Conservation (phyloP, 768 basidiomycete species). For the Mrakia gelida region DNA sequence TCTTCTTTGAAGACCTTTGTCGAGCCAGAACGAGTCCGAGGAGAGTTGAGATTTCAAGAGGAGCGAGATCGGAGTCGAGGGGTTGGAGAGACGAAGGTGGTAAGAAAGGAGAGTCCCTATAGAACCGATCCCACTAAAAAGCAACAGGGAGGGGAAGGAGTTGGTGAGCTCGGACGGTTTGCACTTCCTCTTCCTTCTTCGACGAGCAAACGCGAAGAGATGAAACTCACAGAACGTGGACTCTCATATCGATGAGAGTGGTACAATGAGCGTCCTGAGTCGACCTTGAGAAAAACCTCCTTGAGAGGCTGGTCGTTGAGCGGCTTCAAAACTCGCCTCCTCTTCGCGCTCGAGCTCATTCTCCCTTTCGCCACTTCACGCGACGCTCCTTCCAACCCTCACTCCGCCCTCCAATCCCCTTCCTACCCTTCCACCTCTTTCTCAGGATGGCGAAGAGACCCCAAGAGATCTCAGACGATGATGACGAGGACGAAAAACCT, state of each 20-base stretch:
- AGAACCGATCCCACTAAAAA: constrained; percentile 81
- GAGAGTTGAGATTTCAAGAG: constrained; percentile 54
- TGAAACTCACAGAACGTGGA: background rate
- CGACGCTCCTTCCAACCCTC: background rate
- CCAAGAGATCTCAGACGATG: background rate
- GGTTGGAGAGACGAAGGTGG: constrained; percentile 64
- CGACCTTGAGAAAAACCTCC: too few species aligned
- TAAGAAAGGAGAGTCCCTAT: constrained; percentile 77
- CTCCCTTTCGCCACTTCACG: background rate
- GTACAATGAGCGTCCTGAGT: background rate
- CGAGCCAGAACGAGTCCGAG: background rate
- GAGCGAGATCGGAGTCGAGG: constrained; percentile 56
- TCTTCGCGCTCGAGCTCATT: background rate
- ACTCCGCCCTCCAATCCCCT: background rate
- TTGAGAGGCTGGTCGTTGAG: too few species aligned
- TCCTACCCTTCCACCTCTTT: background rate
- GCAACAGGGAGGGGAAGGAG: constrained; percentile 3
- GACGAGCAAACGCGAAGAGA: background rate
- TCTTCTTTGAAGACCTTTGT: background rate
- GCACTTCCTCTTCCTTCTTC: background rate
- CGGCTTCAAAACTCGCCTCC: background rate
- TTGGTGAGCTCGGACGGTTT: background rate
- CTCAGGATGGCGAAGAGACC: constrained; percentile 14
- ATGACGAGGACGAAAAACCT: background rate
- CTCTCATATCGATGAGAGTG: background rate